Base-by-base conservation (phyloP, 164 flowering plant genomes). In the Platanus orientalis region DNA sequence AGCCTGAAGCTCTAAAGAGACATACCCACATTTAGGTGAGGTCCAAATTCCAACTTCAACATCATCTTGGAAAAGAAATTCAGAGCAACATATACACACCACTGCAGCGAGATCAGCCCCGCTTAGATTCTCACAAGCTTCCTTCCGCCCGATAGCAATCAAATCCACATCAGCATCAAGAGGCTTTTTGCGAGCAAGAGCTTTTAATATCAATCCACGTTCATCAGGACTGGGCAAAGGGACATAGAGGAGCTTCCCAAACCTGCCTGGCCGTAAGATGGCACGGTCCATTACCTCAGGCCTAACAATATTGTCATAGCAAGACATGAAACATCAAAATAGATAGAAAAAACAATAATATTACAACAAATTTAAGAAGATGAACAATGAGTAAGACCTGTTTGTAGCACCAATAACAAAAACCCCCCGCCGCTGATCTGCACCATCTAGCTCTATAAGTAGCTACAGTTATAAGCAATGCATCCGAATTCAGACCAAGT, bases 371-470 rank as follows among this genome's bases (percentile, higher is more conserved):
- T 19, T 7, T 0, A 63, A 36, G 17, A 62, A 57, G 17, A 24
- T 26, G 11, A 32, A 73, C 14, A 40, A 59, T n/a, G n/a, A n/a
- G 32, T 51, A 60, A 19, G 26, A 89, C 98, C 97, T 81, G 71
- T 93, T 93, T 65, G 98, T 90, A 40, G 98, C 98, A 67, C 98
- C 97, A 71, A 93, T 87, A 11, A 93, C 90, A 75, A 66, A 90
- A 64, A 93, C 93, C 70, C 96, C 97, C 17, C 66, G 71, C 39
- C 96, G 76, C 50, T 82, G 72, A 36, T 87, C 94, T 63, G 84
- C 84, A 60, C 98, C 97, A 71, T 90, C 94, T 59, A 94, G 76
- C 79, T 94, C 98, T 61, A 82, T 80, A 63, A 94, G 84, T 45
- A 94, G 72, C 98, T 93, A 88, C 75, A 77, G 63, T 34, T 36